Base-by-base conservation (phyloP, 345 rosid genomes). In the Lepidium africanum region DNA sequence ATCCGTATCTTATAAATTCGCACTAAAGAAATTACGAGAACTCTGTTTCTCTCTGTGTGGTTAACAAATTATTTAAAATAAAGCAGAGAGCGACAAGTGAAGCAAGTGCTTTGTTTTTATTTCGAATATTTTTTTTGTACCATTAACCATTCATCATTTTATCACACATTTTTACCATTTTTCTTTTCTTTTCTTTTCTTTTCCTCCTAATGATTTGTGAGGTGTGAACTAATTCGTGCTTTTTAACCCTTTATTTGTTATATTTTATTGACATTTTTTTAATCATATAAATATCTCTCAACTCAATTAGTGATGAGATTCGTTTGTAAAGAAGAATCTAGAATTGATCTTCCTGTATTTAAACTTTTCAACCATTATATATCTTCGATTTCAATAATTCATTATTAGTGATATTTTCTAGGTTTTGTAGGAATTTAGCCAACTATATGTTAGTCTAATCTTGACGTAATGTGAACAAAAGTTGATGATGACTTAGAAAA, bases 41-140 rank as follows among this genome's bases (percentile, higher is more conserved):
- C 69, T 51, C 39, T 65, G 33, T 11, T 30, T 42, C 33, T 69
- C 38, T 70, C 35, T 17, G 2, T 41, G 43, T 50, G 16, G 35
- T 51, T 30, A n/a, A 45, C 32, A 27, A 27, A 30, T 5, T 30
- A 70, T 19, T 33, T 38, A 2, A 30, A 21, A 9, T 4, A 72
- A 46, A 64, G 70, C 6, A 63, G 65, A 71, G 65, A 43, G 54
- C 40, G 70, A 72, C 76, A 55, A 72, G 42, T 63, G 70, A 64
- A 55, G 65, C 59, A 3, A 64, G 65, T 64, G 70, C 59, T 46
- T 47, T 54, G 51, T 72, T 72, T 72, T 72, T 72, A 36, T 30
- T 64, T 32, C 64, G 70, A 63, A 64, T 72, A 55, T 55, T 63
- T 63, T 71, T 53, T 62, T 62, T 52, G 49, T 51, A 61, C 47